Conservation (phyloP, 1,284 basidiomycete species). For the Cutaneotrichosporon sp. region DNA sequence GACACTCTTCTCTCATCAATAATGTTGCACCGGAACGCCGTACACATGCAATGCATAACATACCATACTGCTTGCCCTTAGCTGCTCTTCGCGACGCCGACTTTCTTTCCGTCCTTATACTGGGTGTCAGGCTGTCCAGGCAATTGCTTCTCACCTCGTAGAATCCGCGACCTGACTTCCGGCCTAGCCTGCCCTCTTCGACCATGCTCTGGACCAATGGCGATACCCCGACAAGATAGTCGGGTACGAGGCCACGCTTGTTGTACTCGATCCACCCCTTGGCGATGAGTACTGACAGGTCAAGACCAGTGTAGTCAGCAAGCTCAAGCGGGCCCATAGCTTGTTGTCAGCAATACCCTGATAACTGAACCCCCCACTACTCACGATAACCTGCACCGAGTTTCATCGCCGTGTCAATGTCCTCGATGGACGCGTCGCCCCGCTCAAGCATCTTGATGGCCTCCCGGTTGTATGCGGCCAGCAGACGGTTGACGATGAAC, state of each 20-base stretch:
- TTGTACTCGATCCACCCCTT: constrained; percentile 54
- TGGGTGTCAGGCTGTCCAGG: background rate
- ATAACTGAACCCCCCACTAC: no score
- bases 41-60: background rate
- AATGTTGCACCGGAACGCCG: no score
- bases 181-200: constrained; percentile 53
- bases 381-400: constrained; percentile 54
- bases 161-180: constrained; percentile 53
- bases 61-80: no score
- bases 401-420: constrained; percentile 59
- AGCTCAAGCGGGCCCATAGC: constrained; percentile 54
- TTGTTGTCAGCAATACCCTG: constrained; percentile 15
- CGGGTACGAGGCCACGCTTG: constrained; percentile 47
- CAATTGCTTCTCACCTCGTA: constrained; percentile 29
- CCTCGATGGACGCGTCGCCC: constrained; percentile 55
- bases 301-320: constrained; percentile 54
- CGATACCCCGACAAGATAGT: constrained; percentile 51
- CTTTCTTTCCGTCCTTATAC: constrained; percentile 4
- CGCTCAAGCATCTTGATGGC: constrained; percentile 57
- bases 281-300: constrained; percentile 51
- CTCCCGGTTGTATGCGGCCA: constrained; percentile 55
- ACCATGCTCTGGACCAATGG: constrained; percentile 52
- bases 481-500: constrained; percentile 55
- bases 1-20: no score
- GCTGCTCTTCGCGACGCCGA: constrained; percentile 1